Evolutionary conservation across 768 basidiomycete genomes (phyloP).

Genomic region (Tubosaeta sp.): DNA sequence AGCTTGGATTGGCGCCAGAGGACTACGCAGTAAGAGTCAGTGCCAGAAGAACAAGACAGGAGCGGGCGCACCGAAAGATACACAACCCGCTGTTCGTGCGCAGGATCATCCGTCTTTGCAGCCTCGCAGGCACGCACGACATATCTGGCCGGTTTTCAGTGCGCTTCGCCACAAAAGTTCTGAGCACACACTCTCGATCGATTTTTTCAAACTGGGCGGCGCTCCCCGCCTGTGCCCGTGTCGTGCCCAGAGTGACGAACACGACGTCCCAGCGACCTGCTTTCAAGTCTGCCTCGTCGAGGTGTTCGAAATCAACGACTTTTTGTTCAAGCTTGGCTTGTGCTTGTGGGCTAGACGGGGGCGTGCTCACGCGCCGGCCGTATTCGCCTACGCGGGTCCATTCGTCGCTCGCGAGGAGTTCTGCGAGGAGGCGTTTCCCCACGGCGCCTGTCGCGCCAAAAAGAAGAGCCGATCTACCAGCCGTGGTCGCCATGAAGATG

Average conservation of each 20-base stretch:
- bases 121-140: conserved; percentile 70
- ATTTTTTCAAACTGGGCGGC: conserved; percentile 69
- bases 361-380: conserved; percentile 57
- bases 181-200: conserved; percentile 58
- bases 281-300: conserved; percentile 47
- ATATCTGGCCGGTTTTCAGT: conserved; percentile 41
- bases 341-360: conserved; percentile 34
- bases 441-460: conserved; percentile 72
- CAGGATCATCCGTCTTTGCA: conserved; percentile 47
- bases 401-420: conserved; percentile 54
- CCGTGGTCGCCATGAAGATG: conserved; percentile 1
- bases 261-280: conserved; percentile 70
- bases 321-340: conserved; percentile 64
- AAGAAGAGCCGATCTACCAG: conserved; percentile 52
- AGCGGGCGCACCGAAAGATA: conserved; percentile 52
- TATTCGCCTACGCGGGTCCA: conserved; percentile 64
- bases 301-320: conserved; percentile 63
- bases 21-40: conserved; percentile 25
- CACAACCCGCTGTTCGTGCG: conserved; percentile 53
- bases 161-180: too few relatives aligned
- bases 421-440: conserved; percentile 56
- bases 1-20: conserved; percentile 43
- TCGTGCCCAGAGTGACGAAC: conserved; percentile 73
- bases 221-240: conserved; percentile 54
- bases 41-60: neutral